Percentiles rank a stretch among this genome's conserved stretches.
Conservation (phyloP, 495 filamentous ascomycete genomes). For the Lasiosphaeriaceae sp. region DNA sequence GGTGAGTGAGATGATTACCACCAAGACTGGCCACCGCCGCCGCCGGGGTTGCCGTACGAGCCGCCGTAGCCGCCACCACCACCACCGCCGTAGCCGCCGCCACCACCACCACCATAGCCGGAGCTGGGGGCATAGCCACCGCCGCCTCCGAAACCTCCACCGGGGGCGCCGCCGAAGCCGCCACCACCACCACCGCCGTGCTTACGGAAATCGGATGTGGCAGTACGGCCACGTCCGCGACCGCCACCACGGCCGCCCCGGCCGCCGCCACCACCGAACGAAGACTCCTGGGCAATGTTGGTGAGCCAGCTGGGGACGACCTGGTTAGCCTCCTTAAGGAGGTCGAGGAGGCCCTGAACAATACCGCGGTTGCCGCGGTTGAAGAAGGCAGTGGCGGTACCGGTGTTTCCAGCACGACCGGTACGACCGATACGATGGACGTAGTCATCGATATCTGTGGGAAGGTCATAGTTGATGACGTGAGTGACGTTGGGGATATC, state of each 20-base stretch:
- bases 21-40: conserved; percentile 81
- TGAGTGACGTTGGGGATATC: conserved; percentile 99
- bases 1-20: conserved; percentile 60
- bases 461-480: conserved; percentile 98
- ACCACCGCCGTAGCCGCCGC: conserved; percentile 41
- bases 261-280: conserved; percentile 70
- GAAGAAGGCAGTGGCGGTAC: conserved; percentile 98
- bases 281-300: conserved; percentile 90
- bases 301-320: conserved; percentile 92
- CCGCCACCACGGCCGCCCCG: conserved; percentile 67
- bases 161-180: conserved; percentile 46
- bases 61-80: conserved; percentile 42
- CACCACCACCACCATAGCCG: conserved; percentile 68
- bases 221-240: conserved; percentile 58
- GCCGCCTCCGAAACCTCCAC: conserved; percentile 40
- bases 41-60: conserved; percentile 77
- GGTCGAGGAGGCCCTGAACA: conserved; percentile 88
- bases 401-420: conserved; percentile 97
- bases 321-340: conserved; percentile 97
- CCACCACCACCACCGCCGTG: conserved; percentile 57
- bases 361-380: conserved; percentile 98
- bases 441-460: conserved; percentile 98
- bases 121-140: conserved; percentile 48
- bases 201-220: conserved; percentile 89
- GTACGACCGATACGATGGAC: conserved; percentile 99